Conservation (phyloP, 495 filamentous ascomycete species). For the Staphylotrichum longicolle region DNA sequence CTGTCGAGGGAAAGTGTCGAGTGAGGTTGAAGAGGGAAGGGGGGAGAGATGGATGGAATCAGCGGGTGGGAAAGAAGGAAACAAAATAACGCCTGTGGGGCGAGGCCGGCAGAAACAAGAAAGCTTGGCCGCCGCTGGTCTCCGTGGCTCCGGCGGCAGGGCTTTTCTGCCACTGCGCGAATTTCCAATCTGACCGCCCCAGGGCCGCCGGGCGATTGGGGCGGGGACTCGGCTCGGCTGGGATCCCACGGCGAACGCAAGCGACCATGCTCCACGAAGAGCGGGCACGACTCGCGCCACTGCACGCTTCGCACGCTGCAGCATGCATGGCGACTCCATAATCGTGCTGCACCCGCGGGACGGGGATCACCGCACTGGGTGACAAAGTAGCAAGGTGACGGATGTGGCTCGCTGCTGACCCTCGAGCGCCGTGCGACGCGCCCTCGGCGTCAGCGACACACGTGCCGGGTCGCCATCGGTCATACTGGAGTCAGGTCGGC, state of each 20-base stretch:
- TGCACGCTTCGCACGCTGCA: not conserved
- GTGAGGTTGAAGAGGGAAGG: slow-evolving; percentile 35
- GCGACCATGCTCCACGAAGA: slow-evolving; percentile 2
- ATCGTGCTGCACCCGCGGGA: slow-evolving; percentile 7
- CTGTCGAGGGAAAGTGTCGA: slow-evolving; percentile 30
- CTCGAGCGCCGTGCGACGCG: not conserved
- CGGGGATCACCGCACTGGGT: slow-evolving; percentile 11
- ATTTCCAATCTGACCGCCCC: slow-evolving; percentile 24
- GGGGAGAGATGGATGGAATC: slow-evolving; percentile 20
- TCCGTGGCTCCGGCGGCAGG: slow-evolving; percentile 10
- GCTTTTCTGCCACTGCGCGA: slow-evolving; percentile 26
- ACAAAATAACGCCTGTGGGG: slow-evolving; percentile 33
- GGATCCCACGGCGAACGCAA: slow-evolving; percentile 7
- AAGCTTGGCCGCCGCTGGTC: slow-evolving; percentile 33
- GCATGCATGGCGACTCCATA: slow-evolving; percentile 10
- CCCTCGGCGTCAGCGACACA: not conserved
- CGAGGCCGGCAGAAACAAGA: slow-evolving; percentile 21
- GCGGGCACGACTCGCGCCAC: slow-evolving; percentile 14
- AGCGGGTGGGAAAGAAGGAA: slow-evolving; percentile 25
- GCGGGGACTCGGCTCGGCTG: slow-evolving; percentile 11
- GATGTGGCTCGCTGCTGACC: not conserved
- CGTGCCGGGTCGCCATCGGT: slow-evolving; percentile 5
- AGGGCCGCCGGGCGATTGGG: slow-evolving; percentile 2
- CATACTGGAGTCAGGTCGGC: not conserved
- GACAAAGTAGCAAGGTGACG: not conserved